Evolutionary conservation across 2,329 filamentous ascomycete species (phyloP).

Genomic region (Basipetospora chlamydospora): DNA sequence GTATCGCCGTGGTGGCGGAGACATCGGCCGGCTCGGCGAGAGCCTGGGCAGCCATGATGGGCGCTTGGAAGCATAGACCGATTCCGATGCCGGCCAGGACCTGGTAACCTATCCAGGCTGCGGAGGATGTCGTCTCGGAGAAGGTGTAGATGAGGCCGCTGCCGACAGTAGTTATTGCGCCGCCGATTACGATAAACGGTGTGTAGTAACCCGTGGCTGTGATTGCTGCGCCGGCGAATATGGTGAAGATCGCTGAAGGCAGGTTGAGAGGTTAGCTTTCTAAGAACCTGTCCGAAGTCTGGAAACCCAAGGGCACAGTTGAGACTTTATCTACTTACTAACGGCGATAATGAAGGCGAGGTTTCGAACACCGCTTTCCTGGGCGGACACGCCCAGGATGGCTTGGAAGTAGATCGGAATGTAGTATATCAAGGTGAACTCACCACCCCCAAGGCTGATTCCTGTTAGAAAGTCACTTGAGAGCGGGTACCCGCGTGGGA

Average conservation of each 20-base stretch:
- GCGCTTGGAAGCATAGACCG: conserved; percentile 30
- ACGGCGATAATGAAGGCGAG: conserved; percentile 9
- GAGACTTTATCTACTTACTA: too few species aligned
- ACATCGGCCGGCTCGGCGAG: conserved; percentile 25
- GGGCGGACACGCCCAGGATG: conserved; percentile 23
- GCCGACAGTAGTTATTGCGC: conserved; percentile 21
- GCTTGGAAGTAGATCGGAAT: conserved; percentile 32
- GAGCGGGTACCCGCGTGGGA: conserved; percentile 10
- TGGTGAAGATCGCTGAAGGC: conserved; percentile 4
- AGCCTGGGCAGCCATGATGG: conserved; percentile 33
- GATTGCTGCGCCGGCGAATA: conserved; percentile 17
- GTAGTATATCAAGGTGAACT: conserved; percentile 21
- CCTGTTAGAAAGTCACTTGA: too few species aligned
- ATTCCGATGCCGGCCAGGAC: conserved; percentile 31
- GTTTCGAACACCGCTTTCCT: conserved; percentile 14
- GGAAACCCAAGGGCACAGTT: too few species aligned
- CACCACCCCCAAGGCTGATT: conserved; percentile 1
- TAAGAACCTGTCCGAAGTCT: too few species aligned
- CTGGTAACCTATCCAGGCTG: conserved; percentile 38
- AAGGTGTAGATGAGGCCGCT: conserved; percentile 28
- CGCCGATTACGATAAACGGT: conserved; percentile 24
- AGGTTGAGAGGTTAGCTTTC: too few species aligned
- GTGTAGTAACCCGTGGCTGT: conserved; percentile 28
- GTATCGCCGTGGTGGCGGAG: conserved; percentile 29
- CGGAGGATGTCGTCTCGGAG: conserved; percentile 20